A percentile compares a stretch with the other conserved stretches of the same genome.
Conservation (phyloP, 345 rosid genomes). For the Tarenaya hassleriana region DNA sequence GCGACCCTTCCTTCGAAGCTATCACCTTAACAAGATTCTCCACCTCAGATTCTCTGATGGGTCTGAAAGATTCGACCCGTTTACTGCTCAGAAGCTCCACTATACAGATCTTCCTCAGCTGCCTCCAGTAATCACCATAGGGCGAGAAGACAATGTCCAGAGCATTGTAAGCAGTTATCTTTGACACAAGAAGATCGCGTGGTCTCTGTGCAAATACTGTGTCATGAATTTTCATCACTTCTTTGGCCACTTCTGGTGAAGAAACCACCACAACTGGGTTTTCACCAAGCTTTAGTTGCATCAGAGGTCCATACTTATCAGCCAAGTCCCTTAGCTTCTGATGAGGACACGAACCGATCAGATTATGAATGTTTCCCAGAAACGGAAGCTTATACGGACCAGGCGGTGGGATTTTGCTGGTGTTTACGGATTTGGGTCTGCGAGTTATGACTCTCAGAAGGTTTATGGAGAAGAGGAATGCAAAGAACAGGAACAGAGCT, state of each 20-base stretch:
- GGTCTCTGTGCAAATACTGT: slow-evolving; percentile 32
- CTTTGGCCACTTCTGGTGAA: slow-evolving; percentile 28
- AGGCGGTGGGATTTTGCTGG: slow-evolving; percentile 15
- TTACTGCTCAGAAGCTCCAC: slow-evolving; percentile 4
- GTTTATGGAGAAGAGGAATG: no score
- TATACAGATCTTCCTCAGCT: slow-evolving; percentile 5
- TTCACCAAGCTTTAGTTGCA: slow-evolving; percentile 36
- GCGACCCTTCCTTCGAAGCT: slow-evolving; percentile 4
- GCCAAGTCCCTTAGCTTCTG: slow-evolving; percentile 23
- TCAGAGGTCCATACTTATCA: slow-evolving; percentile 30
- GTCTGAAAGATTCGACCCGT: slow-evolving; percentile 16
- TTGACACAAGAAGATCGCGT: slow-evolving; percentile 3
- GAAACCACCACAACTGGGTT: slow-evolving; percentile 22
- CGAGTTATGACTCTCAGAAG: no score
- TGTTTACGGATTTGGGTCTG: background rate
- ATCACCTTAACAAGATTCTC: slow-evolving; percentile 13
- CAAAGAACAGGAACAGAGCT: no score
- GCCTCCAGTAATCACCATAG: slow-evolving; percentile 7
- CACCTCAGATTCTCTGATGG: slow-evolving; percentile 31
- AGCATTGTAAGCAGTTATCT: background rate
- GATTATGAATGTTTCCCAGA: slow-evolving; percentile 31
- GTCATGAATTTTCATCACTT: slow-evolving; percentile 29
- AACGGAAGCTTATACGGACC: slow-evolving; percentile 31
- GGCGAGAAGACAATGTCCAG: background rate
- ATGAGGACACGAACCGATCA: slow-evolving; percentile 30